Evolutionary conservation across 352 stramenopile species (phyloP), one percentile per base, ranked within the genome.

Genomic region (Phytophthora pseudosyringae): DNA sequence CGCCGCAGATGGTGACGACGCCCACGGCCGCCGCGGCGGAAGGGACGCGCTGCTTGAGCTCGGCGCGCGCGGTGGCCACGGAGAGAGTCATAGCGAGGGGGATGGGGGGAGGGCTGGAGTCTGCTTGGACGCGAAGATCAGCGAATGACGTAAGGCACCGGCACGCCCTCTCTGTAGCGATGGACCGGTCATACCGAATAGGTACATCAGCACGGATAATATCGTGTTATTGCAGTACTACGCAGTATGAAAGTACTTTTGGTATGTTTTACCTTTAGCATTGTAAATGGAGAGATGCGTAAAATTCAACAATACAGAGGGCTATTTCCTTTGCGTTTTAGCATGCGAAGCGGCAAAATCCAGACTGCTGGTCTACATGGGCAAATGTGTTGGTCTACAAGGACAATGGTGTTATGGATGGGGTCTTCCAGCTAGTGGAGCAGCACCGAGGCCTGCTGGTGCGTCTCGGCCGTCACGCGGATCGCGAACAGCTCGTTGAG

Each of bases 1-100:
- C 92, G 56, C 92, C 92, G 66, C 92, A 98, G 69, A 98, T 96
- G 51, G 89, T 95, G 46, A 97, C 88, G 28, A 82, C 81, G 58
- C 85, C 82, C 44, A 91, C 56, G 43, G 48, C 26, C 29, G 60
- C 64, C 26, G 47, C 43, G 39, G 53, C 32, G 32, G 73, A 69
- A n/a, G 78, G 59, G 26, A 86, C 61, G 49, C 77, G 73, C 73
- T 83, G 75, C 60, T 84, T 59, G 15, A 91, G 73, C 60, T 94
- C 81, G 31, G 69, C 69, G 67, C 78, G 79, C 12, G 86, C 82
- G 11, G 86, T 91, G 43, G 86, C 83, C 38, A 94, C 81, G 25
- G 86, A 92, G 57, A 92, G 83, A 63, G 83, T 92, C 86, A 94
- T 94, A 0, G 31, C 54, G 38, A n/a, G 58, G 21, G 16, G 31